Evolutionary conservation across 768 basidiomycete species (phyloP).

Genomic region (Tricholoma terreum): DNA sequence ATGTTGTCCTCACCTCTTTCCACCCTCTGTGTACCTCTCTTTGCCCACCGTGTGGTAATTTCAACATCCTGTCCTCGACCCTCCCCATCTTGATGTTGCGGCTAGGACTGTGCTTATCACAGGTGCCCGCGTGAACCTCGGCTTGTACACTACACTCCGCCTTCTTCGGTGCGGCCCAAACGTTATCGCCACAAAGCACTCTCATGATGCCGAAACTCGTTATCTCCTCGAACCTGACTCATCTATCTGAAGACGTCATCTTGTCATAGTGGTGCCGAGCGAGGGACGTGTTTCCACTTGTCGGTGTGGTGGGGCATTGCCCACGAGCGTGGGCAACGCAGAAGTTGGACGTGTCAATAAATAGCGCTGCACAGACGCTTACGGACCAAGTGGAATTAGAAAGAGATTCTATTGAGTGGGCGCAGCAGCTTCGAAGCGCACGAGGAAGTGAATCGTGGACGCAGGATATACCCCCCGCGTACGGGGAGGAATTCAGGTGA

Average conservation of each 20-base stretch:
- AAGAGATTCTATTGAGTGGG: constrained; percentile 22
- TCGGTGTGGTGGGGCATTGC: constrained; percentile 21
- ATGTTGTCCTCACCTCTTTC: constrained; percentile 14
- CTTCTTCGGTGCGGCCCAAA: constrained; percentile 29
- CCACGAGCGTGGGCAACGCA: constrained; percentile 15
- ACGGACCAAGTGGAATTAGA: constrained; percentile 28
- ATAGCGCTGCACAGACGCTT: constrained; percentile 36
- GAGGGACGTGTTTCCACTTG: constrained; percentile 30
- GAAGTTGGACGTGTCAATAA: constrained; percentile 31
- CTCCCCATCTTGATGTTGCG: constrained; percentile 21
- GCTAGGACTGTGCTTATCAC: constrained; percentile 30
- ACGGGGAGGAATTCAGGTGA: constrained; percentile 13
- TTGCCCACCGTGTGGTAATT: constrained; percentile 27
- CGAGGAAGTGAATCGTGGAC: constrained; percentile 5
- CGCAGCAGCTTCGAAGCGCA: constrained; percentile 13
- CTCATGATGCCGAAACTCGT: constrained; percentile 28
- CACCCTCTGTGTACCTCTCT: constrained; percentile 24
- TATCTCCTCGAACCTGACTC: constrained; percentile 28
- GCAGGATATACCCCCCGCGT: constrained; percentile 16
- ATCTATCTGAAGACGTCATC: constrained; percentile 20
- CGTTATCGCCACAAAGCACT: constrained; percentile 31
- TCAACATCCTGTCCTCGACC: constrained; percentile 26
- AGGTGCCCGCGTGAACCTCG: constrained; percentile 33
- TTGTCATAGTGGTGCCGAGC: constrained; percentile 34
- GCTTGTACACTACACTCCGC: constrained; percentile 28